Evolutionary conservation across 1,284 basidiomycete species (phyloP).

Genomic region (Fistulina hepatica): DNA sequence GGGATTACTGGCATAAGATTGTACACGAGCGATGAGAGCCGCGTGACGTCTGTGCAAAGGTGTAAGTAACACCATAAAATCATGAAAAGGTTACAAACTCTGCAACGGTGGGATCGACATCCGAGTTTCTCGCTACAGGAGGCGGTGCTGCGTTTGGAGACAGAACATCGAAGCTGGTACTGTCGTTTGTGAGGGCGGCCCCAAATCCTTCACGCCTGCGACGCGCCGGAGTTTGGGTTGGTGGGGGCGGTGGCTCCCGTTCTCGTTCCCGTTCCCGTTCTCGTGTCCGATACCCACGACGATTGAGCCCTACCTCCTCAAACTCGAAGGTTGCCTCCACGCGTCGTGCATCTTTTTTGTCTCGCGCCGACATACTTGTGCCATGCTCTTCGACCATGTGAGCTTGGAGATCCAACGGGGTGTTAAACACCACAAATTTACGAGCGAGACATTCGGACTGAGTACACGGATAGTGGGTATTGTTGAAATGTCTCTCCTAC

Average conservation of each 20-base stretch:
- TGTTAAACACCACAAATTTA: constrained; percentile 93
- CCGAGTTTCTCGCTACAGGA: constrained; percentile 34
- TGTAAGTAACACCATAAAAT: background rate
- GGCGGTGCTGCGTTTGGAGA: constrained; percentile 23
- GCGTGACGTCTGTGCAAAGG: constrained; percentile 47
- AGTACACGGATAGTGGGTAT: constrained; percentile 69
- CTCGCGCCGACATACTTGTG: constrained; percentile 66
- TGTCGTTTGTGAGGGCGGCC: constrained; percentile 47
- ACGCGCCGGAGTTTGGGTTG: constrained; percentile 19
- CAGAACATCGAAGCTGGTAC: constrained; percentile 15
- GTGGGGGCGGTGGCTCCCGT: constrained; percentile 18
- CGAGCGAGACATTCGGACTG: constrained; percentile 68
- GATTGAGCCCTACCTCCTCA: constrained; percentile 35
- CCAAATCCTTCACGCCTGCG: constrained; percentile 56
- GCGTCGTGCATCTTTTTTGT: constrained; percentile 69
- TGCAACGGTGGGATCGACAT: constrained; percentile 40
- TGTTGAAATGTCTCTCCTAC: constrained; percentile 65
- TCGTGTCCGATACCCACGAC: too few species aligned
- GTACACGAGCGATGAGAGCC: constrained; percentile 59
- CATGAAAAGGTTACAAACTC: constrained; percentile 34
- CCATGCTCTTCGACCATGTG: constrained; percentile 87
- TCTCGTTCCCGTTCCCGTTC: constrained; percentile 33
- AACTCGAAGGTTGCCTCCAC: constrained; percentile 77
- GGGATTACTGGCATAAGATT: constrained; percentile 59
- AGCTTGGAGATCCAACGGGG: constrained; percentile 81